A percentile compares a stretch with the other conserved stretches of the same genome.
Conservation (phyloP, 2,329 filamentous ascomycete species). For the Apiospora hydei region DNA sequence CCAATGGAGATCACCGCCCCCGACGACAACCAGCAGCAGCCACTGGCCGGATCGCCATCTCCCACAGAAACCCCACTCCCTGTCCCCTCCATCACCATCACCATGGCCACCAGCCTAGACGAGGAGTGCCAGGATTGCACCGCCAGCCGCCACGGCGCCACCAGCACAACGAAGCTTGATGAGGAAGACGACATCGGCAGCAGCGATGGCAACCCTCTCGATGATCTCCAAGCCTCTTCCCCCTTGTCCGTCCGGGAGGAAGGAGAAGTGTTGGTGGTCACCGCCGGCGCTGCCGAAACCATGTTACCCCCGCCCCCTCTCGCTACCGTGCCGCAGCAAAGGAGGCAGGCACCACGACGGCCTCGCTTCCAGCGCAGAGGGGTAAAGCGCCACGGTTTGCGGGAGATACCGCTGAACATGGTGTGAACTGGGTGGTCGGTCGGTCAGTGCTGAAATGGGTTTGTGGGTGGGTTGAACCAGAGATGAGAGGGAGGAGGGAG, state of each 20-base stretch:
- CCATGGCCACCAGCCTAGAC: slow-evolving; percentile 23
- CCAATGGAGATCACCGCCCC: not conserved
- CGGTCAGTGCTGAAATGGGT: not conserved
- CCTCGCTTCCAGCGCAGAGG: not conserved
- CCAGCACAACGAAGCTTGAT: not conserved
- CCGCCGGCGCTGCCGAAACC: not conserved
- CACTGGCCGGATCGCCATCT: not conserved
- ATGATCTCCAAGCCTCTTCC: accelerated
- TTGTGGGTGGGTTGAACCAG: not conserved
- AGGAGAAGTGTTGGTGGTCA: not conserved
- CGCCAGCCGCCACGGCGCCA: not conserved
- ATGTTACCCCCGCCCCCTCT: not conserved
- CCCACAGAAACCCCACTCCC: not conserved
- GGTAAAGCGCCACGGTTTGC: not conserved
- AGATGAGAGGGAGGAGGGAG: not conserved
- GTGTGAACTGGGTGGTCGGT: not conserved
- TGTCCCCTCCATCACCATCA: not conserved
- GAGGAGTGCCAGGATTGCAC: slow-evolving; percentile 30
- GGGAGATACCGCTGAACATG: slow-evolving; percentile 9
- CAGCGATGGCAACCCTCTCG: not conserved
- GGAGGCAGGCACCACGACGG: not conserved
- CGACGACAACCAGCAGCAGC: not conserved
- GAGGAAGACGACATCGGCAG: not conserved
- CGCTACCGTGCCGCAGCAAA: not conserved
- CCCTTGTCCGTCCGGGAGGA: not conserved